phyloP scores from a whole-genome alignment of 805 yeast genomes.

The Metschnikowia sp. region DNA sequence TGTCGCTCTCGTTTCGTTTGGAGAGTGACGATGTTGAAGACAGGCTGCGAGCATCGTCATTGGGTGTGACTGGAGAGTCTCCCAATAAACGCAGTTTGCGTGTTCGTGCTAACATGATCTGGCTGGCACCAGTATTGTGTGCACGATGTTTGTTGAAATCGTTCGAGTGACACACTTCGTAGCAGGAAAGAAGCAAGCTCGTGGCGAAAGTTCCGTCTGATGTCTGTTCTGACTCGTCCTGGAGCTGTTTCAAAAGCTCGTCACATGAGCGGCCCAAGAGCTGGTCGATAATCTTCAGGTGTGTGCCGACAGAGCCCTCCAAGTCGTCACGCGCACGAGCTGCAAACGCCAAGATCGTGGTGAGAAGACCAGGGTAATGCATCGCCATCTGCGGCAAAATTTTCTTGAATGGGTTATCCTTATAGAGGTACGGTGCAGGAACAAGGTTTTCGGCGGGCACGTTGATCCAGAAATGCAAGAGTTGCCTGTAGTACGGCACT shows the following conservation, averaged over 20 bases:
- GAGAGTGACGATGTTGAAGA: slow-evolving; percentile 2
- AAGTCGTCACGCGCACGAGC: slow-evolving; percentile 30
- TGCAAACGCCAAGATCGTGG: slow-evolving; percentile 49
- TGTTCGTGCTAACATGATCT: slow-evolving; percentile 31
- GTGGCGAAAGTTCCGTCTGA: slow-evolving; percentile 68
- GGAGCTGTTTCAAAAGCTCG: slow-evolving; percentile 51
- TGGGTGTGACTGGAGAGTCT: background rate
- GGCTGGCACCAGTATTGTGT: slow-evolving; percentile 66
- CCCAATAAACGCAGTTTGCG: background rate
- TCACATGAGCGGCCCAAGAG: slow-evolving; percentile 54
- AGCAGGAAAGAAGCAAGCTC: slow-evolving; percentile 55
- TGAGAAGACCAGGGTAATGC: slow-evolving; percentile 52
- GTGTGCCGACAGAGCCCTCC: slow-evolving; percentile 27
- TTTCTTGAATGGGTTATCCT: slow-evolving; percentile 62
- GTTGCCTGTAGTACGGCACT: slow-evolving; percentile 57
- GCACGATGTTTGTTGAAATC: slow-evolving; percentile 55
- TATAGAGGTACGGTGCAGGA: slow-evolving; percentile 60
- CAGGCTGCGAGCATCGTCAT: background rate
- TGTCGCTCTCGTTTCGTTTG: slow-evolving; percentile 31
- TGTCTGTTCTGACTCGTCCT: slow-evolving; percentile 49
- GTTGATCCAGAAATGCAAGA: slow-evolving; percentile 60
- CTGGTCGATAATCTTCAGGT: slow-evolving; percentile 43
- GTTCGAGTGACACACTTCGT: slow-evolving; percentile 45
- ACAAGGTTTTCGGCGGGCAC: slow-evolving; percentile 60
- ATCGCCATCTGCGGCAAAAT: slow-evolving; percentile 68